Conservation (phyloP, 2,329 filamentous ascomycete species). For the Ceratocystiopsis minuta region DNA sequence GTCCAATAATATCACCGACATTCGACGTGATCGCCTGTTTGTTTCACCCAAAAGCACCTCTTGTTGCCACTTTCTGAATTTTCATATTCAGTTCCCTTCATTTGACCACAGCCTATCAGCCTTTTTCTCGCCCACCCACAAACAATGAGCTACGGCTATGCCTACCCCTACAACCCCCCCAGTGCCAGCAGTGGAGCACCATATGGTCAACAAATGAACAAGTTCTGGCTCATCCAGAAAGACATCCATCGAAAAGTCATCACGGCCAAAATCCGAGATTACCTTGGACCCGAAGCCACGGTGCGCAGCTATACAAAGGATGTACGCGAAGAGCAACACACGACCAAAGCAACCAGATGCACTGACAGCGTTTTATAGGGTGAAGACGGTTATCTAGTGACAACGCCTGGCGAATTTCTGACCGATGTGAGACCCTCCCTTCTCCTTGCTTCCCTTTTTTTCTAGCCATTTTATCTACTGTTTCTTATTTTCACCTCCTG, state of each 20-base stretch:
- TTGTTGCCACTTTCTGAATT: background rate
- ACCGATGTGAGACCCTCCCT: conserved; percentile 31
- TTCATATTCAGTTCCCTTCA: background rate
- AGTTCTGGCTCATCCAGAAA: conserved; percentile 41
- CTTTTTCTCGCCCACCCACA: conserved; percentile 11
- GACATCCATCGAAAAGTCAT: conserved; percentile 45
- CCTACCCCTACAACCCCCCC: conserved; percentile 11
- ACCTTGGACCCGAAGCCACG: conserved; percentile 38
- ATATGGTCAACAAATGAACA: conserved; percentile 26
- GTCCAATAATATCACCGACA: too few relatives aligned
- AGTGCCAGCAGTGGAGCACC: too few relatives aligned
- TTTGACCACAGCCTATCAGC: background rate
- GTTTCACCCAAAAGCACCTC: too few relatives aligned
- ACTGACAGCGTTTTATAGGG: conserved; percentile 21
- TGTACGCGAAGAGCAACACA: conserved; percentile 17
- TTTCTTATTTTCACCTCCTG: background rate
- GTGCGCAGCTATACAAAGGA: conserved; percentile 38
- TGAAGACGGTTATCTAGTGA: conserved; percentile 43
- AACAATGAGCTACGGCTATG: too few relatives aligned
- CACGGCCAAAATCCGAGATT: conserved; percentile 37
- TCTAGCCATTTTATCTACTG: background rate
- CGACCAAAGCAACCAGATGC: background rate
- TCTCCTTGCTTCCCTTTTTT: background rate
- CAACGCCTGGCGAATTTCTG: conserved; percentile 36
- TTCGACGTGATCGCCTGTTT: too few relatives aligned